Evolutionary conservation across 2,329 filamentous ascomycete genomes (phyloP).

Genomic region (Apiospora pterosperma): DNA sequence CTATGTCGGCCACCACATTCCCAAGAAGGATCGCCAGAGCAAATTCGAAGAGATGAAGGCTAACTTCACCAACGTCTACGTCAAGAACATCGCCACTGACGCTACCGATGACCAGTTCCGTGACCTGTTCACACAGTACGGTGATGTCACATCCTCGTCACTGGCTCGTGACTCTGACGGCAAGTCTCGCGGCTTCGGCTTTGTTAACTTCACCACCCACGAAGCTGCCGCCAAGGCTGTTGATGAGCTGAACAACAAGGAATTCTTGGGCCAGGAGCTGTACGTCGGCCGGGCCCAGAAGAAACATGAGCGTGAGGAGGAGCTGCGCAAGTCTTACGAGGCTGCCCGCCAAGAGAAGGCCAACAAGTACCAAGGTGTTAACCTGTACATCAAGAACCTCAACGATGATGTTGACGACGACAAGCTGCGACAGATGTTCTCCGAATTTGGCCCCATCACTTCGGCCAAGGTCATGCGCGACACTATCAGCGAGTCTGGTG

Average conservation of each 20-base stretch:
- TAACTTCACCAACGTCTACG: constrained; percentile 99
- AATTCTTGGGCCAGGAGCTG: constrained; percentile 91
- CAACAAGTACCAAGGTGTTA: constrained; percentile 98
- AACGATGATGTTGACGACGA: constrained; percentile 97
- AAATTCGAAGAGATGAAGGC: constrained; percentile 99
- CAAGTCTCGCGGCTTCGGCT: constrained; percentile 93
- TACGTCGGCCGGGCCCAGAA: constrained; percentile 99
- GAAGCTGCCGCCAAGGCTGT: constrained; percentile 83
- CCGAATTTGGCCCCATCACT: constrained; percentile 89
- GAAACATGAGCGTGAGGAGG: constrained; percentile 99
- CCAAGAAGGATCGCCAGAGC: constrained; percentile 99
- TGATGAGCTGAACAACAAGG: constrained; percentile 85
- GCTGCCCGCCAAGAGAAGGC: constrained; percentile 96
- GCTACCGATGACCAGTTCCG: constrained; percentile 94
- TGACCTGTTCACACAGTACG: constrained; percentile 84
- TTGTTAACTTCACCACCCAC: constrained; percentile 93
- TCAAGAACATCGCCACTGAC: constrained; percentile 92
- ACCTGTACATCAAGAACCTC: constrained; percentile 99
- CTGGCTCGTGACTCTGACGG: constrained; percentile 85
- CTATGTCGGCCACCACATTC: constrained; percentile 97
- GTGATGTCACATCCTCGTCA: constrained; percentile 92
- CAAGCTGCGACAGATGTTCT: constrained; percentile 91
- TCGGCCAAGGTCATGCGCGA: constrained; percentile 99
- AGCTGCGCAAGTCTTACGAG: constrained; percentile 98
- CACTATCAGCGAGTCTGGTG: constrained; percentile 52